Percentiles rank a stretch among this genome's conserved stretches.
phyloP scores from a whole-genome alignment of 2,329 filamentous ascomycete species.

The Leptographium radiaticola region DNA sequence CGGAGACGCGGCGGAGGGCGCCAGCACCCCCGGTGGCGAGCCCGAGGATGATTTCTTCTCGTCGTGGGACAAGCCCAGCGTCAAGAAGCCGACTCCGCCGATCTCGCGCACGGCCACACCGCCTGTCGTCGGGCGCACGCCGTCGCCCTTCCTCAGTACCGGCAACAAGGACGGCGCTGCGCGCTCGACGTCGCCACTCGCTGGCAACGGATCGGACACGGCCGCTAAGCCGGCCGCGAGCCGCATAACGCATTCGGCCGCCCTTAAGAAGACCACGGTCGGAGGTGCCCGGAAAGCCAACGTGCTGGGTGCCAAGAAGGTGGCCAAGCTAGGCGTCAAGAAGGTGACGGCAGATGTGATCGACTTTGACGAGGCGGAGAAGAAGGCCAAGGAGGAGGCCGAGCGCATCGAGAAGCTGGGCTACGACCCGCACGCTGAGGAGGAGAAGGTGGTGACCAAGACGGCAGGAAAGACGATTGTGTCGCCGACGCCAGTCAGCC shows the following conservation, averaged over 20 bases:
- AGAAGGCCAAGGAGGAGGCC: slow-evolving; percentile 92
- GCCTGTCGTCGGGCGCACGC: slow-evolving; percentile 63
- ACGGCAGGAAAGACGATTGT: slow-evolving; percentile 39
- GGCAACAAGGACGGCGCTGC: slow-evolving; percentile 53
- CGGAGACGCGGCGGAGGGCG: slow-evolving; percentile 46
- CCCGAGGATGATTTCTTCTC: slow-evolving; percentile 93
- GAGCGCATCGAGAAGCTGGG: slow-evolving; percentile 91
- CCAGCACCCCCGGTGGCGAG: slow-evolving; percentile 68
- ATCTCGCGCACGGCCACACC: slow-evolving; percentile 83
- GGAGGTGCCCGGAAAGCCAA: slow-evolving; percentile 68
- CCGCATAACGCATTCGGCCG: slow-evolving; percentile 62
- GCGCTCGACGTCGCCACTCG: slow-evolving; percentile 75
- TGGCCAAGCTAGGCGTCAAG: slow-evolving; percentile 77
- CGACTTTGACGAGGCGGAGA: slow-evolving; percentile 95
- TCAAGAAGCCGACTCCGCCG: slow-evolving; percentile 91
- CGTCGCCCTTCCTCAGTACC: slow-evolving; percentile 81
- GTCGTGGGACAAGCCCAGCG: slow-evolving; percentile 94
- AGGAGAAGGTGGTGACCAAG: slow-evolving; percentile 31
- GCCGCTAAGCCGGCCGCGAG: slow-evolving; percentile 48
- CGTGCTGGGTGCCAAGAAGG: slow-evolving; percentile 76
- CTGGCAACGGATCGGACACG: slow-evolving; percentile 35
- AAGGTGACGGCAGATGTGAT: slow-evolving; percentile 72
- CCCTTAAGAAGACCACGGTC: slow-evolving; percentile 63
- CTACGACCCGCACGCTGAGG: slow-evolving; percentile 86
- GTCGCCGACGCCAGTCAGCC: slow-evolving; percentile 63